Evolutionary conservation across 2,329 filamentous ascomycete genomes (phyloP).

Genomic region (Fusarium miscanthi): DNA sequence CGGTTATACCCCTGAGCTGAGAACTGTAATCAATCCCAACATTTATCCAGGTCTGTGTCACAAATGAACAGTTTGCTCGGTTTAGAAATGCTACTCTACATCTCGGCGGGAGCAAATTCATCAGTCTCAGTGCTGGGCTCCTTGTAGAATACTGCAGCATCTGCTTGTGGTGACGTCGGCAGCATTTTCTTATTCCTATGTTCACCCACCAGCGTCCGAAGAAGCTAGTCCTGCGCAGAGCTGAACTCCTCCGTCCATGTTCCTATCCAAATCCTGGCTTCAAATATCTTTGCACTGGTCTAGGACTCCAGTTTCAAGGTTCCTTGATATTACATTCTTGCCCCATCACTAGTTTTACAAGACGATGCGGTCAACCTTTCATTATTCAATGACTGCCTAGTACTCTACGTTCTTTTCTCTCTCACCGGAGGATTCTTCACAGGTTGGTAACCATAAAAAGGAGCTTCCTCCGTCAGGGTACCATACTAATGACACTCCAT

Average conservation of each 20-base stretch:
- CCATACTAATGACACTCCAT: not conserved
- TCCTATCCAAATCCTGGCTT: not conserved
- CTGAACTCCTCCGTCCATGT: not conserved
- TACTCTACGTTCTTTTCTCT: not conserved
- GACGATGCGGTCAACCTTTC: not conserved
- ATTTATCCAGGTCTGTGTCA: not conserved
- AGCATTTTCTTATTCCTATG: not conserved
- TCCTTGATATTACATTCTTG: too few species aligned
- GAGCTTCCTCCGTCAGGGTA: not conserved
- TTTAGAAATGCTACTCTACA: not conserved
- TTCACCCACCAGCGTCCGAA: not conserved
- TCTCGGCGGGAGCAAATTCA: not conserved
- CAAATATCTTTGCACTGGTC: not conserved
- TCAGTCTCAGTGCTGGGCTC: not conserved
- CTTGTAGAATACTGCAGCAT: too few species aligned
- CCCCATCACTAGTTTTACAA: too few species aligned
- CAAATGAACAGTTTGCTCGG: not conserved
- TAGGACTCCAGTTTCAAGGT: not conserved
- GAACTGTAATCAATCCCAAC: not conserved
- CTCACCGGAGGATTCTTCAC: not conserved
- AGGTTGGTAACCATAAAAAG: too few species aligned
- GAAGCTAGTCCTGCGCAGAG: not conserved
- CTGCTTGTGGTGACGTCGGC: not conserved
- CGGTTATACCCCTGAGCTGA: not conserved
- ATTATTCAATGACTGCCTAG: not conserved